phyloP scores from a whole-genome alignment of 2,329 filamentous ascomycete genomes.

The Pyricularia grisea region DNA sequence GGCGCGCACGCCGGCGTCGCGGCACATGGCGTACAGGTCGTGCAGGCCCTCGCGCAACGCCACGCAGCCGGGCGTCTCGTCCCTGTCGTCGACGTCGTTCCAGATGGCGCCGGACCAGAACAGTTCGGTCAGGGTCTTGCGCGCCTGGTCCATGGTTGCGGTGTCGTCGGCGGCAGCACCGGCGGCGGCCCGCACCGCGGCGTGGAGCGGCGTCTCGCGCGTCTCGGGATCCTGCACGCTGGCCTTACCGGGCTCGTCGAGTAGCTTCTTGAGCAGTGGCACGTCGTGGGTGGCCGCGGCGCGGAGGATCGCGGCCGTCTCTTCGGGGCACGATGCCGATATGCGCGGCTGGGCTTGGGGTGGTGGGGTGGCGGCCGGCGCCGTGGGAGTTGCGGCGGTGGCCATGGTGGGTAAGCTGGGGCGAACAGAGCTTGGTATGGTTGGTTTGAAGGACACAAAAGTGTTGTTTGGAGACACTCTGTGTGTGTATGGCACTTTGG shows the following conservation, averaged over 20 bases:
- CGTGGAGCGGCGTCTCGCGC: constrained; percentile 80
- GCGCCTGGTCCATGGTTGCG: constrained; percentile 33
- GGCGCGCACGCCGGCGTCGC: constrained; percentile 83
- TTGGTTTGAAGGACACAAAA: background rate
- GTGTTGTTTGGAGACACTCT: background rate
- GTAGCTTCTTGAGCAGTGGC: constrained; percentile 56
- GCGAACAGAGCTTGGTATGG: background rate
- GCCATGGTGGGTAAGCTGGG: background rate
- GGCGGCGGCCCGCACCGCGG: constrained; percentile 61
- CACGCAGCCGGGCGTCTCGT: constrained; percentile 87
- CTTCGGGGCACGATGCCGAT: constrained; percentile 39
- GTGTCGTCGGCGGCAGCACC: constrained; percentile 14
- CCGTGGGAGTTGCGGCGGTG: background rate
- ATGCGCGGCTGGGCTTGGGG: constrained; percentile 31
- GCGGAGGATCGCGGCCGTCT: constrained; percentile 40
- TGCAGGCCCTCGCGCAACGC: constrained; percentile 60
- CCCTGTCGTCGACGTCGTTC: constrained; percentile 83
- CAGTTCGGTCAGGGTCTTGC: constrained; percentile 62
- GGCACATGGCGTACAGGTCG: constrained; percentile 70
- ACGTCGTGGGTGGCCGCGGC: constrained; percentile 54
- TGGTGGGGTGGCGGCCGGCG: background rate
- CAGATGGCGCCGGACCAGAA: constrained; percentile 88
- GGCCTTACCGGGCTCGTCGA: constrained; percentile 53
- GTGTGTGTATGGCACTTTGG: background rate
- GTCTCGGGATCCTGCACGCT: constrained; percentile 79